Conservation (phyloP, 1,139 yeast genomes). For the Yamadazyma triangularis region DNA sequence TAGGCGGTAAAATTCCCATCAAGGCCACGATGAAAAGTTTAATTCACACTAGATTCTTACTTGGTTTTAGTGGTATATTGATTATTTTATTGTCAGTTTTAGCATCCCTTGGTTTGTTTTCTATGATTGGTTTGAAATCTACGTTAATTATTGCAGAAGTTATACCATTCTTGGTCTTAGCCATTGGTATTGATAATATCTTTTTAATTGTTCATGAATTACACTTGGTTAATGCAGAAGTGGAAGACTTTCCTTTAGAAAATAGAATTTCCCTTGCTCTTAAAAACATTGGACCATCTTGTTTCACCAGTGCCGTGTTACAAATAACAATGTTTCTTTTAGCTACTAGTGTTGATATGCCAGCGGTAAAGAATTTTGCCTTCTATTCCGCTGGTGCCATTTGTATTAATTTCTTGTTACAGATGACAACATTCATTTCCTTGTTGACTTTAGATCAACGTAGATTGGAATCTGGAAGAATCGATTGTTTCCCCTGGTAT, state of each 20-base stretch:
- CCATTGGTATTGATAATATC: constrained; percentile 93
- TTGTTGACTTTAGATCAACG: constrained; percentile 65
- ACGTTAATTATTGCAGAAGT: constrained; percentile 95
- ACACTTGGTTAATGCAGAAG: constrained; percentile 45
- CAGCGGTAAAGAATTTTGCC: constrained; percentile 93
- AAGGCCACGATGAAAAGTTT: constrained; percentile 25
- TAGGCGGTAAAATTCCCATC: constrained; percentile 55
- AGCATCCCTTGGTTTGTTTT: constrained; percentile 79
- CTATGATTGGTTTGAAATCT: constrained; percentile 70
- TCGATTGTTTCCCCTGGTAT: constrained; percentile 58
- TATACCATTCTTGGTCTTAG: constrained; percentile 89
- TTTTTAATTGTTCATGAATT: constrained; percentile 81
- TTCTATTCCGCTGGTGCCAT: constrained; percentile 87
- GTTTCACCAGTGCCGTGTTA: constrained; percentile 68
- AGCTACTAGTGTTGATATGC: constrained; percentile 85
- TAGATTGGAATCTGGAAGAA: constrained; percentile 53
- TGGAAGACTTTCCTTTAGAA: constrained; percentile 22
- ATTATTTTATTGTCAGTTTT: constrained; percentile 77
- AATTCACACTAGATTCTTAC: constrained; percentile 60
- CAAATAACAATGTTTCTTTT: constrained; percentile 75
- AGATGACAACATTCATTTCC: constrained; percentile 77
- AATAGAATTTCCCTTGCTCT: constrained; percentile 61
- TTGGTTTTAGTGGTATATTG: constrained; percentile 78
- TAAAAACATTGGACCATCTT: constrained; percentile 81
- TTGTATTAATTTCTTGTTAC: constrained; percentile 67